These are phyloP conservation scores for Scheffersomyces lignicola DNA, from an alignment of 1,139 yeast species.

Conservation along the genomic window DNA sequence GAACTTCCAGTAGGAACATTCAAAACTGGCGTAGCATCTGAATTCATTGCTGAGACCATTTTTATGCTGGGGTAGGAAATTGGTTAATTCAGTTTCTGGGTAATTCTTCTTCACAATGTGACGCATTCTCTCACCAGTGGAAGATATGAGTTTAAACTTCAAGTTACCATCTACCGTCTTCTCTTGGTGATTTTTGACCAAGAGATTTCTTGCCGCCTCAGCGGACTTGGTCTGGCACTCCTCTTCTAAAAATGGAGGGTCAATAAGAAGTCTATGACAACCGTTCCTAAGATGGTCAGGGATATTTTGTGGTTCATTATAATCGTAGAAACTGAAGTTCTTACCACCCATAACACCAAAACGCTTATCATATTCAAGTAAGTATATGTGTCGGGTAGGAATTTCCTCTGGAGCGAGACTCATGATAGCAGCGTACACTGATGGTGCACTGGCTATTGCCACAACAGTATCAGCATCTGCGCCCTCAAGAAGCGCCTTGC, in stretches of 20 bases:
- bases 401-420: conserved; percentile 50
- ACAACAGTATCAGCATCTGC: conserved; percentile 71
- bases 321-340: conserved; percentile 73
- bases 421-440: conserved; percentile 82
- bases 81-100: conserved; percentile 63
- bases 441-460: conserved; percentile 84
- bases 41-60: conserved; percentile 88
- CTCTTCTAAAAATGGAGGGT: conserved; percentile 83
- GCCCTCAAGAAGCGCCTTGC: conserved; percentile 70
- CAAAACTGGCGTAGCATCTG: conserved; percentile 78
- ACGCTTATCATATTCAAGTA: conserved; percentile 76
- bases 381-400: conserved; percentile 68
- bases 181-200: conserved; percentile 39
- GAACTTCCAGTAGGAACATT: conserved; percentile 42
- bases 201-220: conserved; percentile 61
- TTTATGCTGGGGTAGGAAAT: conserved; percentile 75
- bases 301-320: conserved; percentile 62
- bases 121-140: conserved; percentile 89
- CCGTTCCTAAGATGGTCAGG: conserved; percentile 59
- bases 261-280: conserved; percentile 75
- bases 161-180: conserved; percentile 40
- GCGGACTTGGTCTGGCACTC: conserved; percentile 81
- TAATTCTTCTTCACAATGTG: conserved; percentile 58
- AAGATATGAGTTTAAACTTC: conserved; percentile 59
- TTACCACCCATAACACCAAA: conserved; percentile 67